Conservation (phyloP, 306 rosid genomes). For the Phaseolus lunatus region DNA sequence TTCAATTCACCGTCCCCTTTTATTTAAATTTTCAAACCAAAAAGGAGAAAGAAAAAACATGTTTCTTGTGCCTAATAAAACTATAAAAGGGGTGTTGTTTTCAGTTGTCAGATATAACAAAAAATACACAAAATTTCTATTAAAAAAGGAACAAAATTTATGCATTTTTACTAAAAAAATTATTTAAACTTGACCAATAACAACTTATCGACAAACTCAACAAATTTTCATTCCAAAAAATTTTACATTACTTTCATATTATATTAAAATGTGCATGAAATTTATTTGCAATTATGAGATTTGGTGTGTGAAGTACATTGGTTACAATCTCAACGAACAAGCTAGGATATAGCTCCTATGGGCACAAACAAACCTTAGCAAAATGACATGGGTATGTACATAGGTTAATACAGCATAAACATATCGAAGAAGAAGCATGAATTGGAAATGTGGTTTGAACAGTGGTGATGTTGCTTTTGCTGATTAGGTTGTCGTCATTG, state of each 20-base stretch:
- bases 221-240: too few relatives aligned
- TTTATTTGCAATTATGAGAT: too few relatives aligned
- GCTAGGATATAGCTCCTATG: background rate
- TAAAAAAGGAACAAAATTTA: too few relatives aligned
- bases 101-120: background rate
- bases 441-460: background rate
- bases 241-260: too few relatives aligned
- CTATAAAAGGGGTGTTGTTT: background rate
- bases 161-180: too few relatives aligned
- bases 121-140: background rate
- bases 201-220: too few relatives aligned
- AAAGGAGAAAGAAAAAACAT: constrained; percentile 1
- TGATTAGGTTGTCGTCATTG: constrained; percentile 21
- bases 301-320: background rate
- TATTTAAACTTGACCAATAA: too few relatives aligned
- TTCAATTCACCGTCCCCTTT: background rate
- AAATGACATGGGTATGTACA: background rate
- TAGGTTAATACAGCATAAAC: background rate
- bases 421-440: background rate
- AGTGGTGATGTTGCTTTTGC: constrained; percentile 5
- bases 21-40: background rate
- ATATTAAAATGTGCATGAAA: background rate
- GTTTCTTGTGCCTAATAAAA: background rate
- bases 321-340: constrained; percentile 18
- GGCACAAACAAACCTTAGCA: background rate